phyloP scores from a whole-genome alignment of 306 rosid genomes.

The Argentina anserina region DNA sequence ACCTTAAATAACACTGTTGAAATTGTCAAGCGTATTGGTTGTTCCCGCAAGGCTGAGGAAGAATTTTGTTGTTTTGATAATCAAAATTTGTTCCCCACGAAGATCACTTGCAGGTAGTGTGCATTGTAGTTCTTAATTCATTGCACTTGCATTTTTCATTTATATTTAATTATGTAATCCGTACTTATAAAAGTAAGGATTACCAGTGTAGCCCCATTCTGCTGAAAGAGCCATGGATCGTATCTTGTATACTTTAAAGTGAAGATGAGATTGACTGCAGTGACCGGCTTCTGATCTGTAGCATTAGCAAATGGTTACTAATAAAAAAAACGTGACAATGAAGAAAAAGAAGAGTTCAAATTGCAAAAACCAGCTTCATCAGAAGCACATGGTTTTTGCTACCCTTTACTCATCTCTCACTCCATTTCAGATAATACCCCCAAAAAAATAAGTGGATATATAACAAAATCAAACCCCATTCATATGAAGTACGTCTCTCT shows the following conservation, averaged over 20 bases:
- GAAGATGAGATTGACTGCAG: not conserved
- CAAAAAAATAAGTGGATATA: too few relatives aligned
- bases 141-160: not conserved
- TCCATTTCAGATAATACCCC: too few relatives aligned
- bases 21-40: not conserved
- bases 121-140: not conserved
- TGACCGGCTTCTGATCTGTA: too few relatives aligned
- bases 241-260: not conserved
- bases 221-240: not conserved
- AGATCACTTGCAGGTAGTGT: not conserved
- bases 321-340: too few relatives aligned
- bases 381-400: too few relatives aligned
- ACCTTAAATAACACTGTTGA: not conserved
- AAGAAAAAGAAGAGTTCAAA: too few relatives aligned
- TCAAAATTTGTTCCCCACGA: constrained; percentile 4
- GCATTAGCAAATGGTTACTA: too few relatives aligned
- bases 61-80: not conserved
- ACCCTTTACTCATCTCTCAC: too few relatives aligned
- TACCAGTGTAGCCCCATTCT: not conserved
- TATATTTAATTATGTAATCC: not conserved
- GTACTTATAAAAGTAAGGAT: not conserved
- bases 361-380: too few relatives aligned
- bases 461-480: too few relatives aligned
- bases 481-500: too few relatives aligned
- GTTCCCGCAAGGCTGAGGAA: constrained; percentile 12